Evolutionary conservation across 345 rosid species (phyloP).

Genomic region (Euphorbia pulcherrima): DNA sequence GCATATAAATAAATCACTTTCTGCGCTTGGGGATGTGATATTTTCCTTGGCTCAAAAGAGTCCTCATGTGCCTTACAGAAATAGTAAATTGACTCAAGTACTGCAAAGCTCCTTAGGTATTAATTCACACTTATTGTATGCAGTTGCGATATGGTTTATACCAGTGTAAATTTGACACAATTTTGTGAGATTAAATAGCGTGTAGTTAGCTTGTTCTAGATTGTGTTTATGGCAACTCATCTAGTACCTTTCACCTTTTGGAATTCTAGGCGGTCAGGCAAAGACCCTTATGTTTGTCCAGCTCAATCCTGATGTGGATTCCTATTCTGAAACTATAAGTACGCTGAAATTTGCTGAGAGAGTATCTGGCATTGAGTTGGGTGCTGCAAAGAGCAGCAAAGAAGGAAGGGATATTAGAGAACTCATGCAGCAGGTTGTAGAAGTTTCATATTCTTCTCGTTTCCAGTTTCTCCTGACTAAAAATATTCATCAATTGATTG

Average conservation of each 20-base stretch:
- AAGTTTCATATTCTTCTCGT: not conserved
- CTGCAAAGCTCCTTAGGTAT: slow-evolving; percentile 96
- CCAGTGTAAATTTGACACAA: not conserved
- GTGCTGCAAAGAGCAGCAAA: slow-evolving; percentile 84
- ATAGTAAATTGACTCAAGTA: slow-evolving; percentile 96
- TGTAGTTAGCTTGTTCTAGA: not conserved
- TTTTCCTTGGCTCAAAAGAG: slow-evolving; percentile 86
- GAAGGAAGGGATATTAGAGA: slow-evolving; percentile 88
- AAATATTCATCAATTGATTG: not conserved
- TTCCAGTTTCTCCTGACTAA: slow-evolving; percentile 1
- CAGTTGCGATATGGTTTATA: not conserved
- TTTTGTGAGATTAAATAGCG: not conserved
- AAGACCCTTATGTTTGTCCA: slow-evolving; percentile 97
- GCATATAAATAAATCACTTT: slow-evolving; percentile 86
- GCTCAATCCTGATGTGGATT: slow-evolving; percentile 87
- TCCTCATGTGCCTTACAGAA: slow-evolving; percentile 85
- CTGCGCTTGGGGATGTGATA: slow-evolving; percentile 95
- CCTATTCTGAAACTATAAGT: slow-evolving; percentile 85
- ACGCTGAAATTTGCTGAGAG: slow-evolving; percentile 93
- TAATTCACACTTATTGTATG: slow-evolving; percentile 4
- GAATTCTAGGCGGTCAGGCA: slow-evolving; percentile 81
- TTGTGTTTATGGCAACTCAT: not conserved
- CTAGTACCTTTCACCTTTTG: slow-evolving; percentile 7
- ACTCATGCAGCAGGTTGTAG: slow-evolving; percentile 80
- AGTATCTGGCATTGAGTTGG: slow-evolving; percentile 95